These are phyloP conservation scores for Calendula officinalis DNA, from an alignment of 129 eudicot species.

Conservation along the genomic window DNA sequence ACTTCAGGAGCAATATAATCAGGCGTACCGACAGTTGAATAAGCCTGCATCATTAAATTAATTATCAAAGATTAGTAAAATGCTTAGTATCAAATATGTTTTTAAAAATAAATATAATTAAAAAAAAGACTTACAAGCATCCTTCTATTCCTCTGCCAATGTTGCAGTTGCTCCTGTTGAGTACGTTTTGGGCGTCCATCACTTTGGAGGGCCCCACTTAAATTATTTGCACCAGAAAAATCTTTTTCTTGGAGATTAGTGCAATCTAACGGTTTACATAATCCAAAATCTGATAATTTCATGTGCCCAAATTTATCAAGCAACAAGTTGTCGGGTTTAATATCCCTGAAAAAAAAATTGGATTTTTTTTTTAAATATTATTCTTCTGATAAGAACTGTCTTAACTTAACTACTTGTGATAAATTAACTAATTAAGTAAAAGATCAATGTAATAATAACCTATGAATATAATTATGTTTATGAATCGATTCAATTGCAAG, in stretches of 20 bases:
- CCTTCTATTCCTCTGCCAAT: constrained; percentile 95
- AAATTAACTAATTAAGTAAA: constrained; percentile 6
- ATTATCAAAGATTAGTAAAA: too few species aligned
- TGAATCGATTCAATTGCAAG: constrained; percentile 89
- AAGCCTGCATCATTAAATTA: constrained; percentile 45
- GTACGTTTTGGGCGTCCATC: constrained; percentile 93
- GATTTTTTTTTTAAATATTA: not conserved
- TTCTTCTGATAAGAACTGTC: constrained; percentile 1
- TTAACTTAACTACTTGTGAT: not conserved
- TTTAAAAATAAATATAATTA: too few species aligned
- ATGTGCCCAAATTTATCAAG: constrained; percentile 88
- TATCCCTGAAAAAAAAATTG: constrained; percentile 49
- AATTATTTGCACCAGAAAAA: constrained; percentile 59
- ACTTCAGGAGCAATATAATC: constrained; percentile 99
- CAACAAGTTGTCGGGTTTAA: constrained; percentile 88
- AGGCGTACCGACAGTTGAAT: constrained; percentile 99
- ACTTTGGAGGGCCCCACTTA: constrained; percentile 88
- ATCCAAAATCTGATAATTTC: constrained; percentile 29
- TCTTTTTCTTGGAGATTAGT: constrained; percentile 81
- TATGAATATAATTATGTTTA: constrained; percentile 86
- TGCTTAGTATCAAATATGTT: not conserved
- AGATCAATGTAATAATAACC: constrained; percentile 29
- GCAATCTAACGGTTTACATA: constrained; percentile 83
- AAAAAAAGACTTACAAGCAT: constrained; percentile 63
- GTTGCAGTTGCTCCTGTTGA: constrained; percentile 87